Percentiles rank a stretch among this genome's conserved stretches.
These are phyloP conservation scores for Cerrena zonata DNA, from an alignment of 1,284 basidiomycete genomes.

Conservation along the genomic window DNA sequence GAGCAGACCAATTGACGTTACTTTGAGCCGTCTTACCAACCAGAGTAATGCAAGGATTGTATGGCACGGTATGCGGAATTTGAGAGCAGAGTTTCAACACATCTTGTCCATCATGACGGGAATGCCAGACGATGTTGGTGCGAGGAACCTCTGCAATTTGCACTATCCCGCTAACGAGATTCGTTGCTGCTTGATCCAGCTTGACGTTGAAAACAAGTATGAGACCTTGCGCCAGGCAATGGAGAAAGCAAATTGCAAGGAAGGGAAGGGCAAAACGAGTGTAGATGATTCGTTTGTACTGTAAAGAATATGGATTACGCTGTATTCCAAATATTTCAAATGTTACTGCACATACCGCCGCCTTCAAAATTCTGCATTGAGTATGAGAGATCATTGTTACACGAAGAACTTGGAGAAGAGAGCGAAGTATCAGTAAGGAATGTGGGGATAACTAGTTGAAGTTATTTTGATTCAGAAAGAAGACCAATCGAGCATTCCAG, in stretches of 20 bases:
- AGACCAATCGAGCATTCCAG: not conserved
- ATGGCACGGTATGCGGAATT: constrained; percentile 31
- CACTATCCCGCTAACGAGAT: constrained; percentile 35
- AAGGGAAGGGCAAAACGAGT: constrained; percentile 39
- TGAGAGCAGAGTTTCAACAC: constrained; percentile 42
- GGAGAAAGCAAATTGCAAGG: constrained; percentile 35
- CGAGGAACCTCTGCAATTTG: constrained; percentile 33
- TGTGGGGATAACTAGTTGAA: not conserved
- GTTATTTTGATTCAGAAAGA: not conserved
- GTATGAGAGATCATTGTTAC: not conserved
- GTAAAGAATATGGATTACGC: not conserved
- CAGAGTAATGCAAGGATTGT: constrained; percentile 22
- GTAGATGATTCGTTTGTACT: constrained; percentile 32
- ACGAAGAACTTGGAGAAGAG: not conserved
- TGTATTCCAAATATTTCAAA: not conserved
- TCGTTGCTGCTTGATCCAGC: constrained; percentile 38
- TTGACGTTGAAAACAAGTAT: constrained; percentile 46
- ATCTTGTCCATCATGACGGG: constrained; percentile 27
- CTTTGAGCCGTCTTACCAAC: constrained; percentile 15
- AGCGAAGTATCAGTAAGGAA: not conserved
- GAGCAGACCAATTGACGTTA: constrained; percentile 8
- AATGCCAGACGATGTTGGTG: constrained; percentile 36
- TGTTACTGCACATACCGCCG: not conserved
- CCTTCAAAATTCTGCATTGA: not conserved
- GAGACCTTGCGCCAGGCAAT: constrained; percentile 32